Evolutionary conservation across 176 grass and related monocot species (phyloP).

Genomic region (Echinochloa phyllopogon): DNA sequence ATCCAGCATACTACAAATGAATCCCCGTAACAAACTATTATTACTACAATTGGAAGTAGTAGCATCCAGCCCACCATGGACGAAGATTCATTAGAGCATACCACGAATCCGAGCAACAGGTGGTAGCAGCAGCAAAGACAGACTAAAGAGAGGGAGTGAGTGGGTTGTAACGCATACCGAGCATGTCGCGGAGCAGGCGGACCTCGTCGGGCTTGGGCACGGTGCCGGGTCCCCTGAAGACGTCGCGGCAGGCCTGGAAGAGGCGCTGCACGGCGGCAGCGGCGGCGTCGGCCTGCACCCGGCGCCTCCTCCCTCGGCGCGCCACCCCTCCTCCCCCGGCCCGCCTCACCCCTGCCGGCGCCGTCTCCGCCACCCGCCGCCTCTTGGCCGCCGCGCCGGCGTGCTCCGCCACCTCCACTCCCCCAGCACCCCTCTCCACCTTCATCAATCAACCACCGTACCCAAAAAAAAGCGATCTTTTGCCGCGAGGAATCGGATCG

Average conservation of each 20-base stretch:
- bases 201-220: constrained; percentile 69
- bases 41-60: too few species aligned
- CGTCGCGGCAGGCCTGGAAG: constrained; percentile 78
- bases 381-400: too few species aligned
- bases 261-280: constrained; percentile 72
- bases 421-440: constrained; percentile 46
- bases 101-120: too few species aligned
- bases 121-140: too few species aligned
- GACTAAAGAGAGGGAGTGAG: too few species aligned
- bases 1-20: too few species aligned
- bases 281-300: constrained; percentile 61
- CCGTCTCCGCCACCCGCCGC: constrained; percentile 20
- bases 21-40: neutral
- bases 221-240: constrained; percentile 76
- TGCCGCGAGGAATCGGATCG: too few species aligned
- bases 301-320: constrained; percentile 46
- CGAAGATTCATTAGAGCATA: too few species aligned
- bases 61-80: neutral
- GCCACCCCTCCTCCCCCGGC: neutral
- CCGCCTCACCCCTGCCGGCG: neutral
- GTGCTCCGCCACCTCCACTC: constrained; percentile 38
- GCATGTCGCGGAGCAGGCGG: constrained; percentile 54
- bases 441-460: constrained; percentile 47
- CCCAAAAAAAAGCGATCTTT: too few species aligned
- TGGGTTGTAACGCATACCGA: constrained; percentile 56